Conservation (phyloP, 805 yeast genomes). For the Pichia rugopelliculosa region DNA sequence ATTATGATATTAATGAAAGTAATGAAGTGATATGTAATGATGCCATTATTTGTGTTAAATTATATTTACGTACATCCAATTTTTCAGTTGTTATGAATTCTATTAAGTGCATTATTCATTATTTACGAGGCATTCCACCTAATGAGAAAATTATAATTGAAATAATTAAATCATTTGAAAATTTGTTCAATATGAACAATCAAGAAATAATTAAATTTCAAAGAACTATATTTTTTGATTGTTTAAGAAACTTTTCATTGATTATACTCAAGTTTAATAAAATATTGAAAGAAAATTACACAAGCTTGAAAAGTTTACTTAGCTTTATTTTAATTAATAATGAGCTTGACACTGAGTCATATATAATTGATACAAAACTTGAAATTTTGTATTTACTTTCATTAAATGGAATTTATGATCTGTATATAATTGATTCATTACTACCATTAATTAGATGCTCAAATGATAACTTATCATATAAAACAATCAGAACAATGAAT, state of each 20-base stretch:
- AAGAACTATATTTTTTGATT: constrained; percentile 1
- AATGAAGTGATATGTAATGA: background rate
- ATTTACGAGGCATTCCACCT: background rate
- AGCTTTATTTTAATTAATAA: background rate
- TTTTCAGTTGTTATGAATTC: constrained; percentile 4
- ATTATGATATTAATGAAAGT: background rate
- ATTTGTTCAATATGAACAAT: background rate
- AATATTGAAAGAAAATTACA: background rate
- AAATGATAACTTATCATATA: constrained; percentile 40
- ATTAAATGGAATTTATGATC: background rate
- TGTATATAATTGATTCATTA: background rate
- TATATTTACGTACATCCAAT: background rate
- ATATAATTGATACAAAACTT: constrained; percentile 81
- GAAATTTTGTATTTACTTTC: constrained; percentile 82
- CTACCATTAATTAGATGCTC: background rate
- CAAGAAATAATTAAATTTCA: background rate
- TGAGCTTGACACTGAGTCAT: constrained; percentile 63
- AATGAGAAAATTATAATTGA: background rate
- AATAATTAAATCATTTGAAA: background rate
- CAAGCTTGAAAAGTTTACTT: background rate
- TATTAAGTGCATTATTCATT: constrained; percentile 5
- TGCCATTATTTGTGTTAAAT: constrained; percentile 3
- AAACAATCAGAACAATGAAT: constrained; percentile 85
- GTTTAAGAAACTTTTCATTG: constrained; percentile 6
- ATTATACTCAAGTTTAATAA: constrained; percentile 2